Conservation (phyloP, 2,329 filamentous ascomycete species). For the Trichoderma lentiforme region DNA sequence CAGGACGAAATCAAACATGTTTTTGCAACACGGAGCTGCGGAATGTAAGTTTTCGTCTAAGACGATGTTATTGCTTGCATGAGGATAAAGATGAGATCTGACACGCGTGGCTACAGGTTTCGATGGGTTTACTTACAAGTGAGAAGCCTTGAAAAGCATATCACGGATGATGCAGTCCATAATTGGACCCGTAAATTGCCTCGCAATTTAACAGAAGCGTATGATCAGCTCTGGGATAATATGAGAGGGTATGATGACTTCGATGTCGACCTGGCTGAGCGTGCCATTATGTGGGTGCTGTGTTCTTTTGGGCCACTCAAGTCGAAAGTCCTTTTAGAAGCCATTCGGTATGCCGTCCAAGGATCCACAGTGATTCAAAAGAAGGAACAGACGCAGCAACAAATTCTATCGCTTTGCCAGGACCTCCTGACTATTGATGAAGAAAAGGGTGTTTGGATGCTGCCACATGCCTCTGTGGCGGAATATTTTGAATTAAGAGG, state of each 20-base stretch:
- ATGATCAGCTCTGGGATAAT: slow-evolving; percentile 14
- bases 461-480: slow-evolving; percentile 15
- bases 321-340: background rate
- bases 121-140: slow-evolving; percentile 24
- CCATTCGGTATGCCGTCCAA: background rate
- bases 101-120: slow-evolving; percentile 17
- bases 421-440: slow-evolving; percentile 1
- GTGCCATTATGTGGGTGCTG: slow-evolving; percentile 4
- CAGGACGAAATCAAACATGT: background rate
- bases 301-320: background rate
- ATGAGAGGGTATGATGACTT: background rate
- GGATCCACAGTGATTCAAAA: background rate
- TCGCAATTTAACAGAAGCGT: slow-evolving; percentile 16
- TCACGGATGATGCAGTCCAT: slow-evolving; percentile 15
- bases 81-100: background rate
- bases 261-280: background rate
- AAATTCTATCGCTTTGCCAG: slow-evolving; percentile 10
- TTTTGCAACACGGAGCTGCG: background rate
- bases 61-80: background rate
- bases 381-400: background rate
- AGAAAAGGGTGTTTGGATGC: background rate
- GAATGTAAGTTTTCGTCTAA: background rate
- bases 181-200: slow-evolving; percentile 17
- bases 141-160: slow-evolving; percentile 6
- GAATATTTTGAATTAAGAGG: background rate